A percentile compares a stretch with the other conserved stretches of the same genome.
These are phyloP conservation scores for Phaseolus lunatus DNA, from an alignment of 306 rosid genomes.

Conservation along the genomic window DNA sequence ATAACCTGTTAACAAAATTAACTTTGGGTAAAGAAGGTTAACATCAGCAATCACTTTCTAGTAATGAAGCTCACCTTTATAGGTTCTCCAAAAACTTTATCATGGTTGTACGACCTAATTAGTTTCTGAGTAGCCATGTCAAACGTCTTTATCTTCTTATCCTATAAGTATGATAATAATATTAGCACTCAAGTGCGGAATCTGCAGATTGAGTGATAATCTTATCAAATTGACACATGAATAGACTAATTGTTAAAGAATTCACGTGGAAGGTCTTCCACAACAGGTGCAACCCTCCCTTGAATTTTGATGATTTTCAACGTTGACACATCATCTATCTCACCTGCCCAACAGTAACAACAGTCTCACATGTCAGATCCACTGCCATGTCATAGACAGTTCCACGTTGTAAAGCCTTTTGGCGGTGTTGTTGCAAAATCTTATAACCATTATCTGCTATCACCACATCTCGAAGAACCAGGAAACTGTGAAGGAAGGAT, in stretches of 20 bases:
- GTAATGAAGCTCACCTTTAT: constrained; percentile 68
- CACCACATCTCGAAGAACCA: constrained; percentile 64
- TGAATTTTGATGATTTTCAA: constrained; percentile 36
- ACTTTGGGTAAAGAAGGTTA: constrained; percentile 29
- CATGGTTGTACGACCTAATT: constrained; percentile 63
- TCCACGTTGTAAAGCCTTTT: constrained; percentile 67
- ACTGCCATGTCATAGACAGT: constrained; percentile 80
- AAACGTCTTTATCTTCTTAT: constrained; percentile 75
- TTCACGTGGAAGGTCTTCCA: constrained; percentile 39
- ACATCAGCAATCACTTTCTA: constrained; percentile 13
- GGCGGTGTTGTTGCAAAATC: constrained; percentile 57
- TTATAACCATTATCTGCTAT: constrained; percentile 51
- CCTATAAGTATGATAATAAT: constrained; percentile 53
- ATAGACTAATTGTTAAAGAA: constrained; percentile 18
- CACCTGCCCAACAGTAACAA: constrained; percentile 85
- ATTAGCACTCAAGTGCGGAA: constrained; percentile 40
- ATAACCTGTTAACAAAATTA: constrained; percentile 59
- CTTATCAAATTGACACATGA: not conserved
- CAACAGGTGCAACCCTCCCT: constrained; percentile 24
- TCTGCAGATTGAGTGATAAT: constrained; percentile 24
- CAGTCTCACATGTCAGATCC: constrained; percentile 61
- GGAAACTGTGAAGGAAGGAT: constrained; percentile 57
- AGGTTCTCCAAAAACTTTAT: constrained; percentile 72
- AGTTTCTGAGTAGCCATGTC: constrained; percentile 65
- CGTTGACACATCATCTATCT: constrained; percentile 36